phyloP scores from a whole-genome alignment of 371 early-diverging fungal species.

The Nematocida major region DNA sequence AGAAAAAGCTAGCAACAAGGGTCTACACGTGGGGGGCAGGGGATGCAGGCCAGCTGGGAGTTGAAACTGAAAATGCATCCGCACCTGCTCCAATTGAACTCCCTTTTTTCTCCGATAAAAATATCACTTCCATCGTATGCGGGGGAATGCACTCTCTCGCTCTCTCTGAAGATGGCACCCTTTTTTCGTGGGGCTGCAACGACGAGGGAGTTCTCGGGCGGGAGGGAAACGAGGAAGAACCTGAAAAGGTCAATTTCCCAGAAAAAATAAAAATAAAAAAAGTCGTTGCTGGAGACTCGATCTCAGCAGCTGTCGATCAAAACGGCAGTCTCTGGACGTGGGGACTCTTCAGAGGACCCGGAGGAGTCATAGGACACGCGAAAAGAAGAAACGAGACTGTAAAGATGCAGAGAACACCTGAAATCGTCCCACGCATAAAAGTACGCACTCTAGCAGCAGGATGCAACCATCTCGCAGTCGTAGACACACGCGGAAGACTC shows the following conservation, averaged over 20 bases:
- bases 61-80: conserved; percentile 72
- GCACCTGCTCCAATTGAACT: conserved; percentile 70
- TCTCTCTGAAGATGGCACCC: conserved; percentile 67
- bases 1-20: conserved; percentile 29
- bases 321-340: conserved; percentile 78
- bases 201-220: conserved; percentile 87
- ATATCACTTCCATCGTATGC: conserved; percentile 66
- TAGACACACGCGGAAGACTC: conserved; percentile 70
- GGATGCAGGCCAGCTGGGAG: conserved; percentile 86
- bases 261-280: conserved; percentile 69
- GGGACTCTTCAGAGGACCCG: conserved; percentile 78
- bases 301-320: conserved; percentile 76
- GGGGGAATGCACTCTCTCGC: conserved; percentile 69
- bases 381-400: conserved; percentile 60
- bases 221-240: conserved; percentile 67
- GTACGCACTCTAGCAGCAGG: conserved; percentile 74
- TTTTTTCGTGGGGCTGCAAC: conserved; percentile 88
- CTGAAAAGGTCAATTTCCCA: conserved; percentile 40
- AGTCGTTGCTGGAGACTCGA: conserved; percentile 77
- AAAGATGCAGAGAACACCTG: conserved; percentile 68
- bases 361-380: conserved; percentile 68
- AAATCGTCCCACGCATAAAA: conserved; percentile 66
- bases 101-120: conserved; percentile 67
- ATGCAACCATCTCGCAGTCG: conserved; percentile 77
- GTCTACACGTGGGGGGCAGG: conserved; percentile 84